phyloP scores from a whole-genome alignment of 805 yeast genomes.

The Teunomyces cretensis region DNA sequence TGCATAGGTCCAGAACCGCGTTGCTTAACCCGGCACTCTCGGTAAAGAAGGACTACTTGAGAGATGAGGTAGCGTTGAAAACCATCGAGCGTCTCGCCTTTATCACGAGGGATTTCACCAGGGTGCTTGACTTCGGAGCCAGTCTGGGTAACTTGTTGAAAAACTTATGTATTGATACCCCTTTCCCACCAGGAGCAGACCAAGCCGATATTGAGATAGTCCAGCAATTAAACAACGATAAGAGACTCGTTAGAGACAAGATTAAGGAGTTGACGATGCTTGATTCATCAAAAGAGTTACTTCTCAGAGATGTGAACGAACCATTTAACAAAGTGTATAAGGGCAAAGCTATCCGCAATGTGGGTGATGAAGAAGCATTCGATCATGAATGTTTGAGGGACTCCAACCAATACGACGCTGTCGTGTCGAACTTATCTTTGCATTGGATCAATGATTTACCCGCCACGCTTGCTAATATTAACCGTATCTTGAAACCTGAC shows the following conservation, averaged over 20 bases:
- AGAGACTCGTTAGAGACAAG: conserved; percentile 49
- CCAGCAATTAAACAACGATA: conserved; percentile 50
- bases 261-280: conserved; percentile 60
- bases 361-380: conserved; percentile 68
- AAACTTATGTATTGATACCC: conserved; percentile 30
- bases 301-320: conserved; percentile 49
- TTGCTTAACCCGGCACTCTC: conserved; percentile 41
- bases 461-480: conserved; percentile 52
- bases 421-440: conserved; percentile 67
- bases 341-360: conserved; percentile 48
- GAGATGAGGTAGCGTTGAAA: conserved; percentile 71
- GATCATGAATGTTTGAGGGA: conserved; percentile 38
- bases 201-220: conserved; percentile 38
- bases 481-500: conserved; percentile 66
- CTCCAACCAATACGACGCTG: conserved; percentile 59
- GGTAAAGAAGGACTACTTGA: conserved; percentile 64
- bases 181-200: conserved; percentile 23
- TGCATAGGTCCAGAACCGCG: conserved; percentile 61
- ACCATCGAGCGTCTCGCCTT: conserved; percentile 76
- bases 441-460: conserved; percentile 93
- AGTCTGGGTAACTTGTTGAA: conserved; percentile 65
- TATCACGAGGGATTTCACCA: conserved; percentile 60
- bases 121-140: conserved; percentile 70
- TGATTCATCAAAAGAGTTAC: conserved; percentile 56
- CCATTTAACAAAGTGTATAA: conserved; percentile 42